phyloP scores from a whole-genome alignment of 192 early-diverging fungal species.

The Allomyces macrogynus region DNA sequence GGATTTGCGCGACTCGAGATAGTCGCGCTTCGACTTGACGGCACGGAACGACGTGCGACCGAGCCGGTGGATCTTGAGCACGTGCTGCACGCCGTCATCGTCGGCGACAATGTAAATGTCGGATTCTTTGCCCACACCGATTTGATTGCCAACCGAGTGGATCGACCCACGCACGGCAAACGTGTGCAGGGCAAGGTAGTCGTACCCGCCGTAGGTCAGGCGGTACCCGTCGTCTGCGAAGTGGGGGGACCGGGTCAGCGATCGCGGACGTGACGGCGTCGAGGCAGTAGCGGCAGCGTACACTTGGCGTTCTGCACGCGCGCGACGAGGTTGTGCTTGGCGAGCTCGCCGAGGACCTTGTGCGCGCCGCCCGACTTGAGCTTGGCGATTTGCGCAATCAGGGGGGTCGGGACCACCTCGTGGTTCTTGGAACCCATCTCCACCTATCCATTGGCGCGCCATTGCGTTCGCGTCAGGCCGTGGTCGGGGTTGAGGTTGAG shows the following conservation, averaged over 20 bases:
- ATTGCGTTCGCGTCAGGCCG: neutral
- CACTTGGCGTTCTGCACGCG: constrained; percentile 63
- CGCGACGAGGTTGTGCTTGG: constrained; percentile 76
- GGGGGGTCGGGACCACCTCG: constrained; percentile 80
- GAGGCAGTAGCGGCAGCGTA: constrained; percentile 14
- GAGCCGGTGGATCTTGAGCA: constrained; percentile 93
- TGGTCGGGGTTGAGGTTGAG: neutral
- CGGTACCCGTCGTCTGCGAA: constrained; percentile 75
- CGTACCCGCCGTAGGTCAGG: constrained; percentile 97
- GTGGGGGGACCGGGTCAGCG: too few species aligned
- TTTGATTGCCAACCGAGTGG: constrained; percentile 93
- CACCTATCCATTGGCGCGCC: constrained; percentile 19
- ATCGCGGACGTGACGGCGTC: too few species aligned
- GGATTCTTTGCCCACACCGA: constrained; percentile 99
- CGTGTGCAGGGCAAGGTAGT: constrained; percentile 89
- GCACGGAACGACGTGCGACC: constrained; percentile 90
- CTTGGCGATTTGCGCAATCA: constrained; percentile 88
- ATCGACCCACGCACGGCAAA: constrained; percentile 69
- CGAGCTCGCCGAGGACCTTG: constrained; percentile 65
- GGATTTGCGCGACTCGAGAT: constrained; percentile 79
- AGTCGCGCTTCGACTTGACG: constrained; percentile 95
- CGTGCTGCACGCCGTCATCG: constrained; percentile 69
- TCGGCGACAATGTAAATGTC: constrained; percentile 95
- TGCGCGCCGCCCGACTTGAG: constrained; percentile 66
- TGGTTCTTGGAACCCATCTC: constrained; percentile 98